Evolutionary conservation across 2,329 filamentous ascomycete genomes (phyloP).

Genomic region (Paraphoma sp.): DNA sequence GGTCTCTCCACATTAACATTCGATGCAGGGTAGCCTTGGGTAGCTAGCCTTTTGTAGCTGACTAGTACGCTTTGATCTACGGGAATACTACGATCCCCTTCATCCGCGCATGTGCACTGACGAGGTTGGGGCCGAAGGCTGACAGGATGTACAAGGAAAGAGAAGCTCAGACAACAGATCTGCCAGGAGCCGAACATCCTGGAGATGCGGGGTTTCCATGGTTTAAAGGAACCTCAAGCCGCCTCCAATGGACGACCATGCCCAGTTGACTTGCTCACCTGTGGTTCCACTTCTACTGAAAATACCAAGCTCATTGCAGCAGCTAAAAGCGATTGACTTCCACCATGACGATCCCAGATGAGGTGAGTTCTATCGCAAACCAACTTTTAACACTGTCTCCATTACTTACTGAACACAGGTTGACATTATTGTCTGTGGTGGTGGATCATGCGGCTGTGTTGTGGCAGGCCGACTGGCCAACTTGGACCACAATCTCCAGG

Average conservation of each 20-base stretch:
- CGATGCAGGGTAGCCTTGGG: constrained; percentile 14
- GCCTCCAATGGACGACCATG: constrained; percentile 17
- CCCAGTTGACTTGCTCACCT: constrained; percentile 41
- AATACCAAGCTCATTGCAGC: constrained; percentile 2
- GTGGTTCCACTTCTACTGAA: constrained; percentile 20
- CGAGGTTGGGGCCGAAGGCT: constrained; percentile 18
- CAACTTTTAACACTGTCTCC: neutral
- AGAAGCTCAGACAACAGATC: constrained; percentile 27
- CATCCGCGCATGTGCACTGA: constrained; percentile 29
- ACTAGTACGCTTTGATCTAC: constrained; percentile 15
- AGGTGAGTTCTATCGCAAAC: constrained; percentile 47
- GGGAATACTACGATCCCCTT: constrained; percentile 31
- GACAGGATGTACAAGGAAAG: constrained; percentile 17
- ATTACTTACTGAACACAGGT: constrained; percentile 51
- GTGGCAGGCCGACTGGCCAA: constrained; percentile 70
- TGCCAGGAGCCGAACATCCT: constrained; percentile 29
- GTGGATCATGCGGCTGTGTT: constrained; percentile 68
- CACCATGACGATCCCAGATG: constrained; percentile 71
- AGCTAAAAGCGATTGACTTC: constrained; percentile 5
- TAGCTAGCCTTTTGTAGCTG: constrained; percentile 13
- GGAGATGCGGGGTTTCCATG: constrained; percentile 38
- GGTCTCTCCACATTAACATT: constrained; percentile 9
- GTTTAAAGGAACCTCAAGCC: constrained; percentile 35
- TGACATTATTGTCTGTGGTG: constrained; percentile 80
- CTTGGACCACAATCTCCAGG: constrained; percentile 74